These are phyloP conservation scores for Cornus controversa DNA, from an alignment of 148 eudicot genomes.

Conservation along the genomic window DNA sequence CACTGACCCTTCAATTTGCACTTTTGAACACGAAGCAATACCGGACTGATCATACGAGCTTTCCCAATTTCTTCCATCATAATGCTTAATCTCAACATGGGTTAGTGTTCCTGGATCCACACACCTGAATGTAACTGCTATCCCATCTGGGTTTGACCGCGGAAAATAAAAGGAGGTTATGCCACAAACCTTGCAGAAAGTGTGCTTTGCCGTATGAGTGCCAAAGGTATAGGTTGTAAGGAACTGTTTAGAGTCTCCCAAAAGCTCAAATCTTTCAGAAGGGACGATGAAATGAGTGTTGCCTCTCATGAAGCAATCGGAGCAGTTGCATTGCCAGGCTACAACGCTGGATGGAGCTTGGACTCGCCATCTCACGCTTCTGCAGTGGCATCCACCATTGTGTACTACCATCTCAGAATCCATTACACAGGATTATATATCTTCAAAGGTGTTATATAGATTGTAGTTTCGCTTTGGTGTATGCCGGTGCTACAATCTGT, in stretches of 20 bases:
- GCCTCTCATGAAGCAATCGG: constrained; percentile 80
- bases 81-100: constrained; percentile 55
- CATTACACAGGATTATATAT: constrained; percentile 14
- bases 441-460: neutral
- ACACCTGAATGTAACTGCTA: constrained; percentile 63
- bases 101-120: constrained; percentile 67
- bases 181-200: constrained; percentile 80
- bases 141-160: constrained; percentile 83
- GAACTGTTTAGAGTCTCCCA: constrained; percentile 58
- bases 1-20: too few relatives aligned
- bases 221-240: constrained; percentile 77
- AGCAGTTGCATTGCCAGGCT: constrained; percentile 85
- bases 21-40: constrained; percentile 61
- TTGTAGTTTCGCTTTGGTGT: too few relatives aligned
- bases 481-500: neutral
- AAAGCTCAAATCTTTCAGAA: constrained; percentile 42
- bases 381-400: constrained; percentile 89
- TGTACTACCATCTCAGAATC: constrained; percentile 45
- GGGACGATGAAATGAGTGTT: constrained; percentile 79
- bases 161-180: constrained; percentile 88
- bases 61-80: constrained; percentile 85
- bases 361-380: constrained; percentile 60
- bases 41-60: constrained; percentile 40
- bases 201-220: constrained; percentile 83
- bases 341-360: constrained; percentile 46